A percentile compares a stretch with the other conserved stretches of the same genome.
phyloP scores from a whole-genome alignment of 2,329 filamentous ascomycete species.

The Fusarium neocosmosporiellum region DNA sequence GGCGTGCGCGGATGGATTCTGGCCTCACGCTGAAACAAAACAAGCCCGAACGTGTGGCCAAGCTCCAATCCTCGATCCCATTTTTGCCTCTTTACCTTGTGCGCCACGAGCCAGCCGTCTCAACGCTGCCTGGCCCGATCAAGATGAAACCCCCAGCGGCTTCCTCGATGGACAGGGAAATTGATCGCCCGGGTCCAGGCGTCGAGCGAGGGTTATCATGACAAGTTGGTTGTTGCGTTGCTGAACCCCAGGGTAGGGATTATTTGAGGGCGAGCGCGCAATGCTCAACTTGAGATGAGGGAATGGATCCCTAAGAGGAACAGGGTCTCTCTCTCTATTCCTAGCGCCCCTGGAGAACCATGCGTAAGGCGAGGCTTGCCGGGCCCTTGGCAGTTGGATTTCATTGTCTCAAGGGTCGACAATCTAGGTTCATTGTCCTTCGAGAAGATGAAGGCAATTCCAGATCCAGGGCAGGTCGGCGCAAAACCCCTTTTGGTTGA shows the following conservation, averaged over 20 bases:
- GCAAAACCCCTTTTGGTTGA: conserved; percentile 1
- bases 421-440: conserved; percentile 33
- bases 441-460: neutral
- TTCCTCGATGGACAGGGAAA: conserved; percentile 25
- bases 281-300: conserved; percentile 1
- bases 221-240: conserved; percentile 20
- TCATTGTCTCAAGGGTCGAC: conserved; percentile 25
- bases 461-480: conserved; percentile 12
- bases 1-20: conserved; percentile 36
- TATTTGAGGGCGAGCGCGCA: neutral
- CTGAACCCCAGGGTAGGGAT: conserved; percentile 7
- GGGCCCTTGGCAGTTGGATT: conserved; percentile 15
- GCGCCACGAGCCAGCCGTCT: conserved; percentile 31
- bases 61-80: conserved; percentile 37
- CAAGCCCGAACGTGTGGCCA: conserved; percentile 38
- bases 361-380: conserved; percentile 21
- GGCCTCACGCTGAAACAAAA: conserved; percentile 44
- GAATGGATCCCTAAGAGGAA: neutral
- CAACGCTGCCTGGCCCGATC: conserved; percentile 30
- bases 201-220: conserved; percentile 30
- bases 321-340: conserved; percentile 3
- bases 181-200: conserved; percentile 37
- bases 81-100: conserved; percentile 26
- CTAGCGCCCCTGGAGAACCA: conserved; percentile 7
- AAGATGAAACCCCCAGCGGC: conserved; percentile 40